A percentile compares a stretch with the other conserved stretches of the same genome.
phyloP scores from a whole-genome alignment of 306 rosid genomes.

The Elaeagnus macrophylla region DNA sequence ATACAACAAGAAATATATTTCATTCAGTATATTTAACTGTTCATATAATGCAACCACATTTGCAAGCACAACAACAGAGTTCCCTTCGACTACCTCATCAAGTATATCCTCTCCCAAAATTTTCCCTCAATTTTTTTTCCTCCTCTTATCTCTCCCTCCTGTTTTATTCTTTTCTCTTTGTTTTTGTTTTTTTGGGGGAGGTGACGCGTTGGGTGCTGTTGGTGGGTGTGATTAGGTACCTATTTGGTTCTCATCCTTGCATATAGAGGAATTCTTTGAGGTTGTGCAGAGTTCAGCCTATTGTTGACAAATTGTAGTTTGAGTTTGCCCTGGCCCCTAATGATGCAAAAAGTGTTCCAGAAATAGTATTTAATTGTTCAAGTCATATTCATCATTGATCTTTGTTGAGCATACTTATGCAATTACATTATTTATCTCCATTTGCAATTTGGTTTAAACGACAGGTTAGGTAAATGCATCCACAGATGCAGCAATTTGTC shows the following conservation, averaged over 20 bases:
- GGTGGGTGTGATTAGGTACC: no score
- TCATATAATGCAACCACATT: constrained; percentile 54
- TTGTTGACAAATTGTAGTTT: no score
- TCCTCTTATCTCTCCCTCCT: no score
- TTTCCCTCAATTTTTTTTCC: background rate
- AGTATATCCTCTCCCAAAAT: constrained; percentile 32
- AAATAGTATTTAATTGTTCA: constrained; percentile 1
- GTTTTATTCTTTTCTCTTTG: no score
- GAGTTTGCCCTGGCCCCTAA: no score
- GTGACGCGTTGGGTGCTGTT: no score
- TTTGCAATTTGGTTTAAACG: constrained; percentile 11
- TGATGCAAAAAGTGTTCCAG: background rate
- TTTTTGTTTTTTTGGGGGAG: no score
- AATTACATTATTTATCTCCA: background rate
- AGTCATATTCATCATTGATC: constrained; percentile 1
- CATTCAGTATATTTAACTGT: no score
- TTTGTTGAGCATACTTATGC: background rate
- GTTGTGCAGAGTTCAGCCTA: background rate
- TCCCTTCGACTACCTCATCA: constrained; percentile 57
- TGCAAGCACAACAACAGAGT: constrained; percentile 57
- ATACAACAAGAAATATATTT: no score
- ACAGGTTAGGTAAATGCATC: constrained; percentile 57
- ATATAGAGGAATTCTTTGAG: background rate
- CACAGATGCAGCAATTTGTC: constrained; percentile 69
- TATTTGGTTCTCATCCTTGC: constrained; percentile 6